Conservation (phyloP, 495 filamentous ascomycete genomes). For the Tuber brumale region DNA sequence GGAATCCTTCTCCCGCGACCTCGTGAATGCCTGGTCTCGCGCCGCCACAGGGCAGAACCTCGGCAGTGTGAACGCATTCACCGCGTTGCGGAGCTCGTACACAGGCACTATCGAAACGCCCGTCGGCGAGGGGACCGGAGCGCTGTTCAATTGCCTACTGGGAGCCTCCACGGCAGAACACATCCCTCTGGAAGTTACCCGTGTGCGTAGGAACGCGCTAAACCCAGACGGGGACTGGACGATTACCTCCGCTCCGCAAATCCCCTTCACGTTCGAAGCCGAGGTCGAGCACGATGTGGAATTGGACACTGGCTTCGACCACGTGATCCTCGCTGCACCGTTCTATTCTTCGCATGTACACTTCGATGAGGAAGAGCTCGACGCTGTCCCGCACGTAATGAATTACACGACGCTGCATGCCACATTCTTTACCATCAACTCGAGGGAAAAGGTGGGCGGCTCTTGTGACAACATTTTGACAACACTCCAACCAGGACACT, state of each 20-base stretch:
- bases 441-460: slow-evolving; percentile 55
- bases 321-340: slow-evolving; percentile 70
- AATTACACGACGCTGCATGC: slow-evolving; percentile 78
- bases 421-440: slow-evolving; percentile 66
- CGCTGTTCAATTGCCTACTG: slow-evolving; percentile 77
- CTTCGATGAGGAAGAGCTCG: slow-evolving; percentile 47
- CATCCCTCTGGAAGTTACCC: slow-evolving; percentile 60
- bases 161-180: slow-evolving; percentile 54
- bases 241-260: neutral
- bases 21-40: slow-evolving; percentile 81
- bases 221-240: slow-evolving; percentile 20
- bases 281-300: slow-evolving; percentile 40
- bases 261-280: slow-evolving; percentile 29
- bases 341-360: slow-evolving; percentile 63
- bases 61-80: slow-evolving; percentile 70
- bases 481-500: slow-evolving; percentile 50
- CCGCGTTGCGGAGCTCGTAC: slow-evolving; percentile 46
- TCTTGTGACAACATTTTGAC: slow-evolving; percentile 79
- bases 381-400: slow-evolving; percentile 57
- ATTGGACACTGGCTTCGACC: slow-evolving; percentile 54
- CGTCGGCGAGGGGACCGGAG: slow-evolving; percentile 67
- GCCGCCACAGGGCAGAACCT: slow-evolving; percentile 94
- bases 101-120: slow-evolving; percentile 64
- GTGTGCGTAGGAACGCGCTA: slow-evolving; percentile 50
- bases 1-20: slow-evolving; percentile 62